Evolutionary conservation across 2,329 filamentous ascomycete genomes (phyloP).

Genomic region (Penicillium occitanis): DNA sequence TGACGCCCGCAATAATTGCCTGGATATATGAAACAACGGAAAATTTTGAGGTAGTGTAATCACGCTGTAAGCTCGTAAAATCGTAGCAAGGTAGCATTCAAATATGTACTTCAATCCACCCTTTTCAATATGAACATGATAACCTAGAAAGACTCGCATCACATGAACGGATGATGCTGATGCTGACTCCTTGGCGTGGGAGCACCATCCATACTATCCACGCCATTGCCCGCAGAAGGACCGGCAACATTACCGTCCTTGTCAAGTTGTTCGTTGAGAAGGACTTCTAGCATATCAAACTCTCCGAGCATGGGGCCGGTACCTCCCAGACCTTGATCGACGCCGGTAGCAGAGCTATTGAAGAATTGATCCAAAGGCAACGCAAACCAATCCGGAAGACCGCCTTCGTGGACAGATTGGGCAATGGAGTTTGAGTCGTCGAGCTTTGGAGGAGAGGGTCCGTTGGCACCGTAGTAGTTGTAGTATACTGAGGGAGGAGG

Average conservation of each 20-base stretch:
- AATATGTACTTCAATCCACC: neutral
- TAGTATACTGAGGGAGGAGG: conserved; percentile 48
- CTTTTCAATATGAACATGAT: neutral
- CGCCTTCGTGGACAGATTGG: conserved; percentile 26
- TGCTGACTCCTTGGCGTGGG: conserved; percentile 12
- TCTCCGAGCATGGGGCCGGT: conserved; percentile 62
- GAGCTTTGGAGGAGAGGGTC: conserved; percentile 29
- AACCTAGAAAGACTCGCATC: neutral
- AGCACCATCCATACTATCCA: neutral
- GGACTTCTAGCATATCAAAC: conserved; percentile 50
- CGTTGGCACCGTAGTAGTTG: conserved; percentile 44
- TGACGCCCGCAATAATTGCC: neutral
- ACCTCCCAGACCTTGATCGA: conserved; percentile 57
- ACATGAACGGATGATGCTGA: conserved; percentile 17
- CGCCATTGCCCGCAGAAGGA: neutral
- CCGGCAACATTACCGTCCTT: conserved; percentile 15
- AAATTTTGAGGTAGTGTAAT: neutral
- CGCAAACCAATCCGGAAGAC: conserved; percentile 59
- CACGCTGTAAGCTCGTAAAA: neutral
- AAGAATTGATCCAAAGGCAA: conserved; percentile 62
- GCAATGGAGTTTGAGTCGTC: conserved; percentile 25
- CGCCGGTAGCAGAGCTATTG: conserved; percentile 46
- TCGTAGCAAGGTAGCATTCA: neutral
- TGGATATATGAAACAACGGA: neutral
- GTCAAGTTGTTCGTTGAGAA: conserved; percentile 40